Conservation (phyloP, 1,139 yeast genomes). For the Candida smagusa region DNA sequence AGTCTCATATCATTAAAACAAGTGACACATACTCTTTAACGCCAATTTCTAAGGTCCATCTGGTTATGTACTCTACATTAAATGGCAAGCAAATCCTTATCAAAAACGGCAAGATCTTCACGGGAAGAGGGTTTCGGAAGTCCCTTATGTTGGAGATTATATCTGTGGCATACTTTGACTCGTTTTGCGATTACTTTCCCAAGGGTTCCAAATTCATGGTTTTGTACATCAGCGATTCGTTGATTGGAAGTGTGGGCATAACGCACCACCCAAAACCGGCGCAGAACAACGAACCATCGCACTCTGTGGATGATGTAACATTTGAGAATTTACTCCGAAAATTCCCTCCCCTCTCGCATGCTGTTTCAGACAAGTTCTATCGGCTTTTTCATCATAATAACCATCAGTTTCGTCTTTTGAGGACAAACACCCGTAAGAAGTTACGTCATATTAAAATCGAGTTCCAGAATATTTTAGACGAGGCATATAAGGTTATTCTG, state of each 20-base stretch:
- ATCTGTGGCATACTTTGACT: conserved; percentile 39
- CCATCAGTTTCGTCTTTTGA: conserved; percentile 28
- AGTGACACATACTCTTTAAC: conserved; percentile 23
- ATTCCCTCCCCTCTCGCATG: conserved; percentile 44
- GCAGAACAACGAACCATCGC: neutral
- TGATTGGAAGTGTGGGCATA: conserved; percentile 33
- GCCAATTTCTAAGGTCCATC: conserved; percentile 39
- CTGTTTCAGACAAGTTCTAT: conserved; percentile 46
- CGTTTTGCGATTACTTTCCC: conserved; percentile 48
- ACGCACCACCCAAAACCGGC: neutral
- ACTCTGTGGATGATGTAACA: conserved; percentile 8
- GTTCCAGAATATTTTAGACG: conserved; percentile 34
- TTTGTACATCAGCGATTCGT: conserved; percentile 49
- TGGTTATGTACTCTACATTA: conserved; percentile 52
- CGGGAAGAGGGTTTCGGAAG: conserved; percentile 56
- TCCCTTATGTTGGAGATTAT: conserved; percentile 45
- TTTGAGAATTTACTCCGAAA: conserved; percentile 39
- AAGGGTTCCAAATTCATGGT: conserved; percentile 50
- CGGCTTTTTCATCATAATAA: conserved; percentile 45
- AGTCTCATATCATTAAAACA: conserved; percentile 61
- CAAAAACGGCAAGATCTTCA: conserved; percentile 52
- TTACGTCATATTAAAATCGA: conserved; percentile 28
- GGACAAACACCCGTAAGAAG: conserved; percentile 29
- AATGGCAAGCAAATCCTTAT: conserved; percentile 58
- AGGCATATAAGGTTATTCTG: conserved; percentile 39